Percentiles rank a stretch among this genome's conserved stretches.
Conservation (phyloP, 495 filamentous ascomycete genomes). For the Talaromyces ruber region DNA sequence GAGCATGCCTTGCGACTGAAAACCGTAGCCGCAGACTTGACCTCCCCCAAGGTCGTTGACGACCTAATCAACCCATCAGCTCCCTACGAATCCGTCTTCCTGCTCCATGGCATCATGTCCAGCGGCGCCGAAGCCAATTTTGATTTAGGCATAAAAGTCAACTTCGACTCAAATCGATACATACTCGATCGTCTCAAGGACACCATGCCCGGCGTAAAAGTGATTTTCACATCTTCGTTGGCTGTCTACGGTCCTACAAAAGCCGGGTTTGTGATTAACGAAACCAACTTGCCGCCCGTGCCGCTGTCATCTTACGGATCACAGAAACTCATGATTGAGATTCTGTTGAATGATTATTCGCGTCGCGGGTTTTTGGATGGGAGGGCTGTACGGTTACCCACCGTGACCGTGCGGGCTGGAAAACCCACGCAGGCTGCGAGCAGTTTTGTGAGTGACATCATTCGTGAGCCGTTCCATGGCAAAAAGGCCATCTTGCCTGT, state of each 20-base stretch:
- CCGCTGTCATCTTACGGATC: constrained; percentile 68
- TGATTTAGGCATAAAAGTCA: constrained; percentile 63
- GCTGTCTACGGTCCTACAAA: constrained; percentile 54
- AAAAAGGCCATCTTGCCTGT: constrained; percentile 58
- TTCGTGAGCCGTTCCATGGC: constrained; percentile 56
- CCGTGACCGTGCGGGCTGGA: constrained; percentile 66
- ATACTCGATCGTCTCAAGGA: constrained; percentile 54
- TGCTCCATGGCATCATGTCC: constrained; percentile 86
- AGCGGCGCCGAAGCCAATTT: constrained; percentile 67
- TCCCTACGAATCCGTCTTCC: constrained; percentile 56
- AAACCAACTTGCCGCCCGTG: constrained; percentile 50
- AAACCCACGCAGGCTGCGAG: constrained; percentile 68
- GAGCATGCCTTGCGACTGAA: constrained; percentile 34
- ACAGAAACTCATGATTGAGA: constrained; percentile 71
- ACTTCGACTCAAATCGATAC: constrained; percentile 60
- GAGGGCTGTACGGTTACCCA: constrained; percentile 61
- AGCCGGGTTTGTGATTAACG: constrained; percentile 38
- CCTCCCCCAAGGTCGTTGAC: constrained; percentile 46
- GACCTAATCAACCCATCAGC: constrained; percentile 32
- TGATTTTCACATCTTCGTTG: constrained; percentile 49
- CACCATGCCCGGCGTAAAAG: constrained; percentile 50
- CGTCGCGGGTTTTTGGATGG: constrained; percentile 62
- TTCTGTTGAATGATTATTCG: constrained; percentile 66
- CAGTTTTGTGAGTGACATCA: constrained; percentile 66
- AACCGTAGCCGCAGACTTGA: constrained; percentile 56